These are phyloP conservation scores for Penicillium egyptiacum DNA, from an alignment of 495 filamentous ascomycete genomes.

Conservation along the genomic window DNA sequence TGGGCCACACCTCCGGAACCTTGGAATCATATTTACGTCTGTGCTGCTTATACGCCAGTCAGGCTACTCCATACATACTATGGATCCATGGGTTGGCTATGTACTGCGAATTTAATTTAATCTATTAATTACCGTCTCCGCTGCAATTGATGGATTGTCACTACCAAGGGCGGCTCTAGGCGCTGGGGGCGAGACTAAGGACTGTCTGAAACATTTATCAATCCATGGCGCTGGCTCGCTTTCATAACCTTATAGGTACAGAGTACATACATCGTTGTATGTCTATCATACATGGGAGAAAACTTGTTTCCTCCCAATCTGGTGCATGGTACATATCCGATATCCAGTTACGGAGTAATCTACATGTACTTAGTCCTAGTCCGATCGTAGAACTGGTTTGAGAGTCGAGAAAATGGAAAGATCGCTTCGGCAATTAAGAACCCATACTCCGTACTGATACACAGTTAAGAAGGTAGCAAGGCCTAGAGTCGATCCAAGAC, in stretches of 20 bases:
- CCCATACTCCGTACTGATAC: neutral
- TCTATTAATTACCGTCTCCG: neutral
- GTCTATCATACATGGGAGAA: neutral
- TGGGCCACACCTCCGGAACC: slow-evolving; percentile 9
- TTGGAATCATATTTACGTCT: slow-evolving; percentile 2
- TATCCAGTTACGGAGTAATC: neutral
- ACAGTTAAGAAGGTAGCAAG: slow-evolving; percentile 9
- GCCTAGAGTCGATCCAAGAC: slow-evolving; percentile 8
- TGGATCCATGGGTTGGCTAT: neutral
- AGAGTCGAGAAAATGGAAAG: neutral
- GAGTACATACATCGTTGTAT: neutral
- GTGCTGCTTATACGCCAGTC: neutral
- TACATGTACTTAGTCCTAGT: neutral
- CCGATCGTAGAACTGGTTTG: neutral
- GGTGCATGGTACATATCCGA: neutral
- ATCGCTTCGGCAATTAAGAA: neutral
- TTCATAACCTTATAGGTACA: slow-evolving; percentile 20
- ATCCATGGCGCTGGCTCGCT: slow-evolving; percentile 24
- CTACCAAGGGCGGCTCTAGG: slow-evolving; percentile 24
- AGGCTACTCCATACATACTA: neutral
- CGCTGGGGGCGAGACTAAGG: slow-evolving; percentile 17
- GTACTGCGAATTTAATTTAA: neutral
- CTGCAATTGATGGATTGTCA: neutral
- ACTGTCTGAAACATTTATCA: neutral
- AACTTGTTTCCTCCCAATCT: neutral